Evolutionary conservation across 1,284 basidiomycete genomes (phyloP), one percentile per base, ranked within the genome.

Genomic region (Cystobasidium pallidum): DNA sequence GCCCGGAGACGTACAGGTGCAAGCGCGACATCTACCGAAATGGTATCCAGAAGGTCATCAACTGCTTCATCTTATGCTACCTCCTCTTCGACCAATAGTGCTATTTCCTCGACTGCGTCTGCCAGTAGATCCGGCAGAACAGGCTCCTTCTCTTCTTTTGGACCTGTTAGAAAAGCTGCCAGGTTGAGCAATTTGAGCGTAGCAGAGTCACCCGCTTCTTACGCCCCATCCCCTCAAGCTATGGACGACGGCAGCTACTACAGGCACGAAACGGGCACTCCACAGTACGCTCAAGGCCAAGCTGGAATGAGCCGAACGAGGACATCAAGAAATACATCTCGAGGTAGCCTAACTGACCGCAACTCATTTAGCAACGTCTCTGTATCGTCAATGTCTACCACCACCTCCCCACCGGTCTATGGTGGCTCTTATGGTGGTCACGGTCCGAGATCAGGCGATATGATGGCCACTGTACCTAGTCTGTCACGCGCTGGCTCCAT

Each of bases 151-250:
- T 41, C 39, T 41, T 7, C 39, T 41, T 41, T 41, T 47, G 39
- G 28, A 47, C 30, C 45, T 21, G 62, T 49, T n/a, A 47, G 49
- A 32, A 45, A 49, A 32, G 30, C 45, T 64, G 62, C n/a, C 28
- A 32, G 45, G 21, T 32, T 30, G 49, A 64, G 41, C 34, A 64
- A n/a, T 36, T 21, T 13, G n/a, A 24, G 36, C 24, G 19, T 10
- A 32, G n/a, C 59, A 4, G 26, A 15, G 2, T 36, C 45, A 24
- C 62, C 34, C 3, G 28, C 21, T 64, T 24, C 28, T 15, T 41
- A 51, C 24, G 15, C 3, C 13, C 8, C 17, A 3, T 24, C 39
- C 15, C 41, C 21, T n/a, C 61, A 47, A 45, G 11, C 17, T 15
- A 59, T n/a, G n/a, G 30, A 59, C 21, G 11, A 4, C 30, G 21